Conservation (phyloP, 2,329 filamentous ascomycete species). For the Colletotrichum higginsianum region DNA sequence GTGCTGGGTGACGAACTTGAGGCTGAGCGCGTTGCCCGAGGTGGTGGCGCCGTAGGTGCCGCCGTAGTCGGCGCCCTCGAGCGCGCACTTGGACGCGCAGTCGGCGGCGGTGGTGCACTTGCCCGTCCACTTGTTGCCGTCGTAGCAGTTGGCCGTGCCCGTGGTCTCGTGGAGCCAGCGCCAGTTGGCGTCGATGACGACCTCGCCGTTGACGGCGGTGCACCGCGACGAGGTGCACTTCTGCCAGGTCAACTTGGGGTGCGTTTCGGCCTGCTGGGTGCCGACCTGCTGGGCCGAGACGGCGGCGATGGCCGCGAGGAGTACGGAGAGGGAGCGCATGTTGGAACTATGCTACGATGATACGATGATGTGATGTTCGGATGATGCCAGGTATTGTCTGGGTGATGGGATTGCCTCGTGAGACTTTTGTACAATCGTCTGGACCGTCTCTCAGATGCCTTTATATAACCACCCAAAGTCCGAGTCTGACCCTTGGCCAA, state of each 20-base stretch:
- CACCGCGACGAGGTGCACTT: conserved; percentile 68
- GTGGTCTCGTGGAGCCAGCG: conserved; percentile 68
- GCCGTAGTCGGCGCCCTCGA: conserved; percentile 68
- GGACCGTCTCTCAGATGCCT: background rate
- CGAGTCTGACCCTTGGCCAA: background rate
- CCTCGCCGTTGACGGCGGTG: conserved; percentile 61
- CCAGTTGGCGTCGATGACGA: conserved; percentile 74
- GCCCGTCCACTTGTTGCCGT: conserved; percentile 62
- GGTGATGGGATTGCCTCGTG: background rate
- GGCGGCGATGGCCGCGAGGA: conserved; percentile 52
- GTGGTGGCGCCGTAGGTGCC: conserved; percentile 69
- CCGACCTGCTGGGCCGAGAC: conserved; percentile 66
- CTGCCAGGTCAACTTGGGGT: conserved; percentile 69
- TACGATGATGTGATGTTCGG: background rate
- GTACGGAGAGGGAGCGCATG: conserved; percentile 50
- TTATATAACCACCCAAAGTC: conserved; percentile 2
- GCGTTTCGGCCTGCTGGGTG: conserved; percentile 62
- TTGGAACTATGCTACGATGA: background rate
- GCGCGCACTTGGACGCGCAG: conserved; percentile 65
- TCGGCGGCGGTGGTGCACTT: conserved; percentile 57
- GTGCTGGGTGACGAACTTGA: conserved; percentile 68
- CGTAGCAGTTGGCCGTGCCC: conserved; percentile 70
- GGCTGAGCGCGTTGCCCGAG: conserved; percentile 63
- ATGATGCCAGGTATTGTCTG: background rate
- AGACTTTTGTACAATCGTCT: background rate